A percentile compares a stretch with the other conserved stretches of the same genome.
These are phyloP conservation scores for Beverwykella pulmonaria DNA, from an alignment of 495 filamentous ascomycete genomes.

Conservation along the genomic window DNA sequence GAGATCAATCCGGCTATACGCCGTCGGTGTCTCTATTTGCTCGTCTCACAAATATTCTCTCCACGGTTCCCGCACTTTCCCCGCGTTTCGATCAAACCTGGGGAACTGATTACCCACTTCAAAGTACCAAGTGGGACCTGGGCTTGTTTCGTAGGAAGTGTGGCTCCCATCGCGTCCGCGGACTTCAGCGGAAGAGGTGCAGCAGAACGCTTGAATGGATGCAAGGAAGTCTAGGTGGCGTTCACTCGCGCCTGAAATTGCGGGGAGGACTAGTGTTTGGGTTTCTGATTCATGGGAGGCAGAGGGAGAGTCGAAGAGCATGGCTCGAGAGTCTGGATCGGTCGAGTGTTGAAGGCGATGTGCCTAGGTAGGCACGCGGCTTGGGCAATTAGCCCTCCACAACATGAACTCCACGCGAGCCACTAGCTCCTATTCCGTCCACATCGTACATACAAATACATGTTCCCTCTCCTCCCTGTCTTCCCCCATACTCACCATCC, in stretches of 20 bases:
- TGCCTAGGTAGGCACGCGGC: no score
- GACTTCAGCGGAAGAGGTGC: neutral
- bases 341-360: no score
- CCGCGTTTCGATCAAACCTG: neutral
- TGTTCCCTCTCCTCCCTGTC: neutral
- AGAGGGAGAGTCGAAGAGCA: neutral
- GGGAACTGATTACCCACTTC: no score
- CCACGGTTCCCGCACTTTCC: neutral
- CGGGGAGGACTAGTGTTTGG: neutral
- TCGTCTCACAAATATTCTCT: no score
- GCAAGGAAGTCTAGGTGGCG: neutral
- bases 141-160: no score
- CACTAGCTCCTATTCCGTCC: neutral
- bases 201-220: neutral
- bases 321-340: slow-evolving; percentile 5
- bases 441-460: neutral
- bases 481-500: neutral
- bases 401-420: neutral
- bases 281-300: neutral
- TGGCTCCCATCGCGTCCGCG: no score
- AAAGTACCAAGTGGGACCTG: no score
- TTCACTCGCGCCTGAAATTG: neutral
- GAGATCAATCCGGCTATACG: no score
- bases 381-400: neutral
- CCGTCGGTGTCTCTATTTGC: no score